Base-by-base conservation (phyloP, 371 early-diverging fungal genomes). In the Batkoa obscura region DNA sequence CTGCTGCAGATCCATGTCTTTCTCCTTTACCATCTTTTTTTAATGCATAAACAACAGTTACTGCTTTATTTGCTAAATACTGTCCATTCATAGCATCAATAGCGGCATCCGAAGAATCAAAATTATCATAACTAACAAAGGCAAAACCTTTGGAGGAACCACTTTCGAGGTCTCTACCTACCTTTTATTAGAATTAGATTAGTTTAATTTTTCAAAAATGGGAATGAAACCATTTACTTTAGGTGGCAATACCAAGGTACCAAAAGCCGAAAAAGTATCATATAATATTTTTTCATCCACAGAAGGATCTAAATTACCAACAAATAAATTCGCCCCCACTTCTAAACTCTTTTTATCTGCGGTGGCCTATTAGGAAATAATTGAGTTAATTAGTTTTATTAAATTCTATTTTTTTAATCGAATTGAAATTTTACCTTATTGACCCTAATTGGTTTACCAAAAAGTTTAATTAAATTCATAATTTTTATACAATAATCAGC, bases 1-100 rank as follows among this genome's bases (percentile, higher is more conserved):
- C 83, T 12, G 97, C 95, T 1, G 92, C 91, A 35, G 89, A 85
- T 48, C 98, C 98, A 64, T 98, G 98, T 23, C 92, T 70, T 65
- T 95, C 97, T 12, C 98, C 98, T 68, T 90, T 88, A 34, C 94
- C 93, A 61, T 98, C 97, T 71, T 97, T 96, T 69, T 96, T 97
- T 64, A 90, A 87, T 0, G 97, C 95, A 68, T 92, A 98, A 10
- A 77, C 72, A 9, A 95, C 94, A 17, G 78, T 76, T 59, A 98
- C 82, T 36, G 86, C 82, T 61, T 90, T 90, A 66, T 91, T 90
- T 70, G 80, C 84, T 66, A 98, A 66, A 68, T 81, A 94, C 68
- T 97, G 96, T 6, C 92, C 90, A 62, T 98, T 86, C 97, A 98
- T 94, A 2, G 94, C 86, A 63, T 90, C 89, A 55, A 98, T 85